Base-by-base conservation (phyloP, 192 early-diverging fungal species). In the Thoreauomyces humboldtii region DNA sequence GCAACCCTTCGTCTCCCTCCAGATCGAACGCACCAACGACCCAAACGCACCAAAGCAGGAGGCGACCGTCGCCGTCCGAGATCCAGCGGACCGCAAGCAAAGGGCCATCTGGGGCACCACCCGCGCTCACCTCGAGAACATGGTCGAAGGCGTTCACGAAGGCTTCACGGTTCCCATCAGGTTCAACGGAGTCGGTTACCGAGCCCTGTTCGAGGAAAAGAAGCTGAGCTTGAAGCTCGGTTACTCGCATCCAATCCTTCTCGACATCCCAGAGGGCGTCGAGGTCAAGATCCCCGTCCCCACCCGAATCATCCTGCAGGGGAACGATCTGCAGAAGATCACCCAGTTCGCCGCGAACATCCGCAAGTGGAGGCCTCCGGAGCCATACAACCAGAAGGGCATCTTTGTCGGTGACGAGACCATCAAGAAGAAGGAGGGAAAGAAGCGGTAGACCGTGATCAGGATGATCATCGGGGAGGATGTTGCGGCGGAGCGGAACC, bases 301-400 rank as follows among this genome's bases (percentile, higher is more conserved):
- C 17, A 94, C 91, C 28, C 85, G 91, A 36, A 83, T 99, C 32
- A 65, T 95, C 41, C 73, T 99, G 58, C 81, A 79, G 45, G 91
- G 93, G 29, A 87, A 74, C 37, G 90, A 97, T 75, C 64, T 86
- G 63, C 85, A 88, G 59, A 74, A 81, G 46, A 82, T 99, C 37
- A 93, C 90, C 56, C 86, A 90, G 75, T 92, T 96, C 74, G 96
- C 96, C 4, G 91, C 94, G 38, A 88, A 88, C 67, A 91, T 99
- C 59, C 82, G 92, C 53, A 82, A 85, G 66, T 92, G 89, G 87
- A 86, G 91, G 76, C 86, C 84, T 64, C 96, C 96, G 32, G 96
- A 99, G 79, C 96, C 96, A 33, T 99, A 97, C 67, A 99, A 99
- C 79, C 94, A 95, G 75, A 99, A 99, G 84, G 97, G 97, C 61